Evolutionary conservation across 1,139 yeast genomes (phyloP), one percentile per base, ranked within the genome.

Genomic region (Scheffersomyces titani): DNA sequence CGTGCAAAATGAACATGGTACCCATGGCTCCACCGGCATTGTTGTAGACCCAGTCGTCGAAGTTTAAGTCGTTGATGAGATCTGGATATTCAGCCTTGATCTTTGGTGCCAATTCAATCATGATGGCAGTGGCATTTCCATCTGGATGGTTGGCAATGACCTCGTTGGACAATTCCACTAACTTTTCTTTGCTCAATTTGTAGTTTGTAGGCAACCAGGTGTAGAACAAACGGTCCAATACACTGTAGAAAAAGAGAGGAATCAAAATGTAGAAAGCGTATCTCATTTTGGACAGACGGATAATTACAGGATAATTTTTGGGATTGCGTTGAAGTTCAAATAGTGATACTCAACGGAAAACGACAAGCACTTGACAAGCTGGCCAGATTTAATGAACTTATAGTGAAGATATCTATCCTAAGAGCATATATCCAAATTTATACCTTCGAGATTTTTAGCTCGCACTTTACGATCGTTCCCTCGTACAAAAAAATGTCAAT

Each of bases 21-120:
- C 99, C 99, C 99, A 94, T 94, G 56, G 99, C 98, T 63, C 97
- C 97, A 56, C 99, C 99, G 7, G 99, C 99, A 68, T 92, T 92
- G 82, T 93, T 94, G 84, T 88, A 93, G 54, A 94, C 88, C 98
- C 98, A 94, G 65, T 92, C 94, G 53, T 90, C 89, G 57, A 81
- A 80, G 68, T 87, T 84, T 65, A 89, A 79, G 59, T 85, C 86
- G 70, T 89, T 90, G 72, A 92, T 84, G 62, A 83, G 70, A 22
- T 85, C 84, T 1, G 83, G 82, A 70, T 93, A 94, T 56, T 80
- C 84, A 1, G 73, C 79, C 64, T 87, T 81, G 62, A 94, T 72
- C 53, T 77, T 80, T 1, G 82, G 81, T 40, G 91, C 84, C 60
- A 94, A 78, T 47, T 83, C 88, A 22, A 75, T 70, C 76, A 94